phyloP scores from a whole-genome alignment of 2,329 filamentous ascomycete species.

The Thermothelomyces thermophilus region DNA sequence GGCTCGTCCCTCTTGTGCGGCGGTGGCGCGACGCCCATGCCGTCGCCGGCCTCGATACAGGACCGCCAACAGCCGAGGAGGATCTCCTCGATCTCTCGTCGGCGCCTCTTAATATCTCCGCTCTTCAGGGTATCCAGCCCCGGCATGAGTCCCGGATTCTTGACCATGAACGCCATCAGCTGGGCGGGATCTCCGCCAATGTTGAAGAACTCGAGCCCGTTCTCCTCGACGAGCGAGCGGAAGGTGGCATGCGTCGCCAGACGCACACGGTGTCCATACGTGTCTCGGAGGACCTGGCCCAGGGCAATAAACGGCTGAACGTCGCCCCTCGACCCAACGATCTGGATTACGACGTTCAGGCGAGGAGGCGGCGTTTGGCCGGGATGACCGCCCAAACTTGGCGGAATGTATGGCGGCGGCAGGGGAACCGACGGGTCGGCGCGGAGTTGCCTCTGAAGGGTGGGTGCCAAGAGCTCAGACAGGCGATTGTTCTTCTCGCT shows the following conservation, averaged over 20 bases:
- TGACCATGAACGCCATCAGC: constrained; percentile 87
- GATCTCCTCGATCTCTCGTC: constrained; percentile 70
- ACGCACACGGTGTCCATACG: constrained; percentile 64
- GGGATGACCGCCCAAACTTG: constrained; percentile 60
- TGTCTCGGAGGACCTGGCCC: constrained; percentile 56
- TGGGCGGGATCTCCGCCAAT: constrained; percentile 71
- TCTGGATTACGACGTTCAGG: constrained; percentile 67
- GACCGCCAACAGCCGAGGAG: constrained; percentile 82
- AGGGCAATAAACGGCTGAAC: constrained; percentile 70
- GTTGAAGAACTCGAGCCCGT: constrained; percentile 67
- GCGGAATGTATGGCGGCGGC: constrained; percentile 64
- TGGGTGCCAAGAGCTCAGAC: constrained; percentile 60
- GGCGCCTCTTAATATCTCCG: constrained; percentile 68
- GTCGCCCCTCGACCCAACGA: constrained; percentile 67
- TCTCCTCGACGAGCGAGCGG: constrained; percentile 59
- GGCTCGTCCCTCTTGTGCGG: constrained; percentile 43
- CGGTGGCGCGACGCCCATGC: constrained; percentile 43
- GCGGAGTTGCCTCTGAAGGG: constrained; percentile 42
- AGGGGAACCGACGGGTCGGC: constrained; percentile 37
- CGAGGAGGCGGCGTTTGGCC: constrained; percentile 49
- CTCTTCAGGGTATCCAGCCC: constrained; percentile 68
- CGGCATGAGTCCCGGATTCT: constrained; percentile 80
- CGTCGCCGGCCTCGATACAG: constrained; percentile 73
- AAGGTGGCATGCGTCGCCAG: constrained; percentile 68
- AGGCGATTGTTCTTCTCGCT: constrained; percentile 62